Conservation (phyloP, 2,329 filamentous ascomycete genomes). For the Rosellinia necatrix region DNA sequence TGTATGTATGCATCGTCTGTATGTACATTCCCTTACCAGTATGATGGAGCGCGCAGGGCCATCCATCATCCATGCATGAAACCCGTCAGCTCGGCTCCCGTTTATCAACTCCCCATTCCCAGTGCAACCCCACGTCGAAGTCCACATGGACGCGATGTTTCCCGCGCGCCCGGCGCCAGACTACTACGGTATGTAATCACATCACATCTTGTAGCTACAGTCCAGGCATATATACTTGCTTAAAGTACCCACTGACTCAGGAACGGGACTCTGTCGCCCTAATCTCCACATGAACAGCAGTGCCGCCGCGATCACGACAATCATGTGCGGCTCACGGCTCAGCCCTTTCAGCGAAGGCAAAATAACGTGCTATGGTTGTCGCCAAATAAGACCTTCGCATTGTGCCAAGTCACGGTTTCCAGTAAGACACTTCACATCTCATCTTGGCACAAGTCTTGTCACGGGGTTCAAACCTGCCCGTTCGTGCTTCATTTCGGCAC, state of each 20-base stretch:
- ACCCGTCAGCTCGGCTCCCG: conserved; percentile 8
- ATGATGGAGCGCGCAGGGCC: too few species aligned
- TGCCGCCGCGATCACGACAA: not conserved
- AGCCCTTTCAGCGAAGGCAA: not conserved
- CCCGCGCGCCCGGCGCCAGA: not conserved
- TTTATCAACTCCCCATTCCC: conserved; percentile 1
- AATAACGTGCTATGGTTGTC: not conserved
- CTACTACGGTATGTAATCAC: not conserved
- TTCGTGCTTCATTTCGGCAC: not conserved
- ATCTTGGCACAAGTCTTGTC: not conserved
- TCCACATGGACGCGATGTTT: not conserved
- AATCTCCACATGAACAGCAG: not conserved
- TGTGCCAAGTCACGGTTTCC: not conserved
- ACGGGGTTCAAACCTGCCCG: not conserved
- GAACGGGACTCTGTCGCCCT: too few species aligned
- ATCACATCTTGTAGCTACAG: too few species aligned
- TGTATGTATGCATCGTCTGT: too few species aligned
- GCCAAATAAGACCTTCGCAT: not conserved
- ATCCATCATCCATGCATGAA: too few species aligned
- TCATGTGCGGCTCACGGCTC: conserved; percentile 6
- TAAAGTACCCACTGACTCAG: too few species aligned
- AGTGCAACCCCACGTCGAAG: conserved; percentile 4
- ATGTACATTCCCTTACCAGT: too few species aligned
- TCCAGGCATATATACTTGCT: too few species aligned
- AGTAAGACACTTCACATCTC: not conserved